Percentiles rank a stretch among this genome's conserved stretches.
Evolutionary conservation across 108 stramenopile species (phyloP).

Genomic region (Tribonema minus): DNA sequence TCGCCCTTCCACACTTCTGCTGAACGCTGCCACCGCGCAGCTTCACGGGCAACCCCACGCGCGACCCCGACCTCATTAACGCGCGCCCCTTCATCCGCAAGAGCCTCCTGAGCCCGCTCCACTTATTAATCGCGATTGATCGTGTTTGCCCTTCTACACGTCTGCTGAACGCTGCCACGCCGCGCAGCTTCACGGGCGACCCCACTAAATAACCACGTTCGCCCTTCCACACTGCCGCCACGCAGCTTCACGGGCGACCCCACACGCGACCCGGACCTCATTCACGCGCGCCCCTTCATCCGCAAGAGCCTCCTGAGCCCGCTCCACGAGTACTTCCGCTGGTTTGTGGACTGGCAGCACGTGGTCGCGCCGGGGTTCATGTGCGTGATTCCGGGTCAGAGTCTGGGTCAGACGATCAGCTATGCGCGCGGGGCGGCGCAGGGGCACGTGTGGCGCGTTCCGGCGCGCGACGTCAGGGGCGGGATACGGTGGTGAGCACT

Average conservation of each 20-base stretch:
- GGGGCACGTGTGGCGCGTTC: conserved; percentile 25
- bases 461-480: neutral
- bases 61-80: conserved; percentile 23
- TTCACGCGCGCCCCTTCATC: conserved; percentile 23
- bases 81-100: conserved; percentile 22
- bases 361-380: conserved; percentile 14
- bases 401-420: conserved; percentile 11
- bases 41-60: conserved; percentile 7
- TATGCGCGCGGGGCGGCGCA: neutral
- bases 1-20: too few species aligned
- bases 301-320: conserved; percentile 16
- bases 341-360: conserved; percentile 19
- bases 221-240: too few species aligned
- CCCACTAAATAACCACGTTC: too few species aligned
- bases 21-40: too few species aligned
- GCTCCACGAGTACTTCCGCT: conserved; percentile 8
- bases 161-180: too few species aligned
- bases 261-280: conserved; percentile 10
- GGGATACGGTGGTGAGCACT: too few species aligned
- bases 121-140: too few species aligned
- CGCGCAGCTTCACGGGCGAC: conserved; percentile 10
- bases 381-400: conserved; percentile 6
- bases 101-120: conserved; percentile 6
- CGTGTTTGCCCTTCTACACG: too few species aligned
- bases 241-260: conserved; percentile 11